Percentiles rank a stretch among this genome's conserved stretches.
Evolutionary conservation across 768 basidiomycete genomes (phyloP).

Genomic region (Naganishia friedmannii): DNA sequence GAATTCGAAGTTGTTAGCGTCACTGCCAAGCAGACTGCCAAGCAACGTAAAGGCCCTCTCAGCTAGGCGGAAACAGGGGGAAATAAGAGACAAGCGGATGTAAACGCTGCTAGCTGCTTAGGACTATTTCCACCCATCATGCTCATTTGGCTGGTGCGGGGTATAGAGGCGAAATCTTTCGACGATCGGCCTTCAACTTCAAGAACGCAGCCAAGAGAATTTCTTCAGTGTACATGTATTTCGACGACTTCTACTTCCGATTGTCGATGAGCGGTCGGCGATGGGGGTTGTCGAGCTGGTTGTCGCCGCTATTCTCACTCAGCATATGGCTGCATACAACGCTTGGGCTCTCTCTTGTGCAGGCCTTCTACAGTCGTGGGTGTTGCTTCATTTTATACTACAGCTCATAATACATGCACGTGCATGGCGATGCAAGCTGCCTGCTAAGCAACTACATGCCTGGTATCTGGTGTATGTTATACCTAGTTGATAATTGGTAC

Average conservation of each 20-base stretch:
- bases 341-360: neutral
- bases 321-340: neutral
- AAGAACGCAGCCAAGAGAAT: neutral
- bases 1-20: neutral
- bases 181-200: neutral
- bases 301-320: no score
- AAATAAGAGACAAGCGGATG: neutral
- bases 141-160: neutral
- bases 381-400: neutral
- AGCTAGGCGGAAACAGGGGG: neutral
- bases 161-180: neutral
- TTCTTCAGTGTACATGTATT: neutral
- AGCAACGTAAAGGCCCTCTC: neutral
- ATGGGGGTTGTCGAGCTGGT: neutral
- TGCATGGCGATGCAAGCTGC: neutral
- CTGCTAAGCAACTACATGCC: neutral
- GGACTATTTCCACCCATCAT: neutral
- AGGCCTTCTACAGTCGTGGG: no score
- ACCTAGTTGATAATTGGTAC: no score
- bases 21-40: constrained; percentile 9
- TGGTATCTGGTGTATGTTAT: no score
- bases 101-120: neutral
- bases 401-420: neutral
- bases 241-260: neutral
- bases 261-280: neutral